phyloP scores from a whole-genome alignment of 176 grass and related monocot species.

The Bothriochloa decipiens region DNA sequence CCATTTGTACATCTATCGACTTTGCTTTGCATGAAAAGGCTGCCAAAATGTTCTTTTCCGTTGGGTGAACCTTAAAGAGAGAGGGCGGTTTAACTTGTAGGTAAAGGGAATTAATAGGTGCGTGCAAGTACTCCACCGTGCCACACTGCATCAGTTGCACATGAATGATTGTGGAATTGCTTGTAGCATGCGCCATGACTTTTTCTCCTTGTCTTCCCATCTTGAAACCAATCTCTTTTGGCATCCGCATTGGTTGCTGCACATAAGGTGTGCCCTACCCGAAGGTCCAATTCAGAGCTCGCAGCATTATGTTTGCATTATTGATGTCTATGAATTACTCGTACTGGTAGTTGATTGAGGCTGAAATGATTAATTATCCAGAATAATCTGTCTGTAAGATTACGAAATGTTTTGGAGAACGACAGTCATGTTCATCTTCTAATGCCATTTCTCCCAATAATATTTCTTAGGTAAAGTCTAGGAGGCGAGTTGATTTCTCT shows the following conservation, averaged over 20 bases:
- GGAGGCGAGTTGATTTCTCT: too few species aligned
- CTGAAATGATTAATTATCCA: not conserved
- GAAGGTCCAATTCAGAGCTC: conserved; percentile 34
- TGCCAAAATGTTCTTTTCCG: conserved; percentile 52
- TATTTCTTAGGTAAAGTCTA: not conserved
- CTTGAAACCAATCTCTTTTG: conserved; percentile 36
- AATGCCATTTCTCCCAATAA: not conserved
- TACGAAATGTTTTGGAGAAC: not conserved
- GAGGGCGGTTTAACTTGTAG: conserved; percentile 40
- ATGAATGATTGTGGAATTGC: conserved; percentile 46
- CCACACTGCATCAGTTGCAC: conserved; percentile 30
- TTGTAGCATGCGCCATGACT: conserved; percentile 42
- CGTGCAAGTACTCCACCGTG: conserved; percentile 35
- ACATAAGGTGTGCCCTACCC: conserved; percentile 18
- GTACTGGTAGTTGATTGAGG: not conserved
- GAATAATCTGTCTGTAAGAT: too few species aligned
- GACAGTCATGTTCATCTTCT: not conserved
- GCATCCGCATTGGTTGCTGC: conserved; percentile 30
- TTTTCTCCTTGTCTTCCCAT: conserved; percentile 33
- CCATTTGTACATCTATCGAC: conserved; percentile 38
- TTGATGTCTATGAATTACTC: not conserved
- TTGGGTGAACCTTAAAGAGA: conserved; percentile 46
- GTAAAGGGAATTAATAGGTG: conserved; percentile 51
- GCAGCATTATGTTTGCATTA: conserved; percentile 19
- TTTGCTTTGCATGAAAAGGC: conserved; percentile 61